These are phyloP conservation scores for Talaromyces sp. DNA, from an alignment of 2,329 filamentous ascomycete species.

Conservation along the genomic window DNA sequence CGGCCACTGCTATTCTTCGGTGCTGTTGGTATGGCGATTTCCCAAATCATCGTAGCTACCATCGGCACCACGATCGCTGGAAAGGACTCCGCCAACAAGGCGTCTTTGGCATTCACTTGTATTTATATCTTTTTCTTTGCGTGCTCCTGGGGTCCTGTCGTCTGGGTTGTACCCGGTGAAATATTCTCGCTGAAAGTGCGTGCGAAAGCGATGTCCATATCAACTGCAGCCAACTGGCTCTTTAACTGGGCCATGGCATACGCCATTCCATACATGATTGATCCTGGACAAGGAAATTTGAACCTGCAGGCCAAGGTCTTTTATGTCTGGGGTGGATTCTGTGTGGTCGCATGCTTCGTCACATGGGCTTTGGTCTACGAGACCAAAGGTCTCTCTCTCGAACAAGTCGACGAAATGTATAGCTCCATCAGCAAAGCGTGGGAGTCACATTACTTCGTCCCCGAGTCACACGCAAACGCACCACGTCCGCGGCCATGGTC, in stretches of 20 bases:
- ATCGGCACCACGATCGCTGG: conserved; percentile 37
- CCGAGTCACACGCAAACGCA: not conserved
- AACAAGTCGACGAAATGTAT: conserved; percentile 79
- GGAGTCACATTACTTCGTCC: conserved; percentile 47
- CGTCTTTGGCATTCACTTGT: conserved; percentile 41
- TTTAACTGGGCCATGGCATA: conserved; percentile 76
- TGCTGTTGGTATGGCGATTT: conserved; percentile 41
- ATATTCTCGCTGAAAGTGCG: conserved; percentile 45
- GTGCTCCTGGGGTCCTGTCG: conserved; percentile 36
- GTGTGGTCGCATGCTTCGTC: conserved; percentile 46
- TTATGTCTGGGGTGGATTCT: conserved; percentile 56
- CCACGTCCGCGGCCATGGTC: not conserved
- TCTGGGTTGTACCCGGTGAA: conserved; percentile 45
- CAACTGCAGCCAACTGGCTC: conserved; percentile 52
- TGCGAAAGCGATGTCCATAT: conserved; percentile 46
- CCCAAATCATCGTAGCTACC: conserved; percentile 46
- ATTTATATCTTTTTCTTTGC: conserved; percentile 47
- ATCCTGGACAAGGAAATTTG: conserved; percentile 59
- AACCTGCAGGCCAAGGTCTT: conserved; percentile 58
- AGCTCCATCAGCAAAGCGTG: conserved; percentile 56
- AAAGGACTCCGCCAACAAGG: conserved; percentile 31
- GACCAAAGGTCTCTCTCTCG: conserved; percentile 76
- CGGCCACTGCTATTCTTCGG: conserved; percentile 43
- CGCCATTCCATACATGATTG: conserved; percentile 74
- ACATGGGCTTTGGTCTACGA: conserved; percentile 74